Evolutionary conservation across 257 asterid genomes (phyloP).

Genomic region (Ehretia macrophylla): DNA sequence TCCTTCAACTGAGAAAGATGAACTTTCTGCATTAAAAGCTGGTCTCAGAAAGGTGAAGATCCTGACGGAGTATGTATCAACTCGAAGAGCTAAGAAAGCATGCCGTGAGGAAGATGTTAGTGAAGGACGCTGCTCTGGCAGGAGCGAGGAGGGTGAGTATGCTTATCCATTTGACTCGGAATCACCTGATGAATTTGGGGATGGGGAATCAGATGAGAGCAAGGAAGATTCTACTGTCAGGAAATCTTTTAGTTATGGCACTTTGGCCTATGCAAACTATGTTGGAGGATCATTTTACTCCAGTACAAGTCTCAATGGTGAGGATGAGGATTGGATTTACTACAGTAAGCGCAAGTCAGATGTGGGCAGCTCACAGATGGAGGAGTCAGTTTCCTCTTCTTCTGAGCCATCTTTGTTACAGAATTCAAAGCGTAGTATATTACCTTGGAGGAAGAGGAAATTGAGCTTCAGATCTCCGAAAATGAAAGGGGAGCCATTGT

Average conservation of each 20-base stretch:
- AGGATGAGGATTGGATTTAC: conserved; percentile 85
- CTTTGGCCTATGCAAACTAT: conserved; percentile 72
- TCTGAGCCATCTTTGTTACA: conserved; percentile 39
- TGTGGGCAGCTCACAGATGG: conserved; percentile 44
- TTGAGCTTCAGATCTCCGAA: conserved; percentile 84
- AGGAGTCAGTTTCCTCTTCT: conserved; percentile 28
- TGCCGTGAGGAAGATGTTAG: conserved; percentile 77
- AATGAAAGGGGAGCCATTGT: conserved; percentile 88
- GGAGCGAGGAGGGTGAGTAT: conserved; percentile 85
- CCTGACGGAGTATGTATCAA: conserved; percentile 69
- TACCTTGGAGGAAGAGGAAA: conserved; percentile 95
- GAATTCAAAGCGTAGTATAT: conserved; percentile 67
- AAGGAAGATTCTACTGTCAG: conserved; percentile 55
- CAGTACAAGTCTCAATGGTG: conserved; percentile 40
- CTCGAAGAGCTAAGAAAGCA: conserved; percentile 74
- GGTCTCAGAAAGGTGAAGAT: conserved; percentile 81
- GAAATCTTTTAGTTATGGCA: conserved; percentile 85
- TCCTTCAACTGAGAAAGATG: conserved; percentile 65
- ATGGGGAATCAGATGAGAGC: conserved; percentile 68
- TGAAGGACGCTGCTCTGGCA: conserved; percentile 61
- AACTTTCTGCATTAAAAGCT: conserved; percentile 89
- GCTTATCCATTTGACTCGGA: conserved; percentile 75
- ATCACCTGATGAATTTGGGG: conserved; percentile 63
- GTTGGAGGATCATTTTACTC: conserved; percentile 64
- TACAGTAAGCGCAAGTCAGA: conserved; percentile 82